Evolutionary conservation across 2,329 filamentous ascomycete genomes (phyloP).

Genomic region (Lithohypha guttulata): DNA sequence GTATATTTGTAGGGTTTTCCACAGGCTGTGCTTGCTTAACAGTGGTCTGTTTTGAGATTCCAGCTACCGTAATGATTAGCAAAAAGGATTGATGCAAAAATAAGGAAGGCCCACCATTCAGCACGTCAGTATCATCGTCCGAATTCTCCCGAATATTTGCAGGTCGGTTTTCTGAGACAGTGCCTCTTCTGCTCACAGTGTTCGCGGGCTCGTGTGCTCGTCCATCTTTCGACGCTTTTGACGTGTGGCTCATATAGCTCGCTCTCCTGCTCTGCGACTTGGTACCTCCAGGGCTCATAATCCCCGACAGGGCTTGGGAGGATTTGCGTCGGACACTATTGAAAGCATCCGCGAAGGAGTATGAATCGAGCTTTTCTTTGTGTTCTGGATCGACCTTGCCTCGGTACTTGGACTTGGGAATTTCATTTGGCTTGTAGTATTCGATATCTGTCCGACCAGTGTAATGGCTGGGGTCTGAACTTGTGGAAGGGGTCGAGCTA

Average conservation of each 20-base stretch:
- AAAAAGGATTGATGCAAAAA: not conserved
- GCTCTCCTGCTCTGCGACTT: constrained; percentile 21
- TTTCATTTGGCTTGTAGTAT: constrained; percentile 38
- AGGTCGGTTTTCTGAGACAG: not conserved
- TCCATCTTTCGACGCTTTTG: not conserved
- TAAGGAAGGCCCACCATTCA: constrained; percentile 15
- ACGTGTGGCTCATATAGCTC: constrained; percentile 18
- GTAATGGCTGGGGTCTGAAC: constrained; percentile 15
- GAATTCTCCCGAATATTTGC: constrained; percentile 10
- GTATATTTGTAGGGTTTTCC: not conserved
- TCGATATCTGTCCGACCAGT: constrained; percentile 31
- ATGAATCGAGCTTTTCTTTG: constrained; percentile 33
- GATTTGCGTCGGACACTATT: constrained; percentile 11
- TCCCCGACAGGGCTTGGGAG: constrained; percentile 18
- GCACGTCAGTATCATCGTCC: constrained; percentile 18
- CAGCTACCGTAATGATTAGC: constrained; percentile 13
- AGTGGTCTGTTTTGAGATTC: constrained; percentile 18
- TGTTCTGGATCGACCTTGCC: constrained; percentile 39
- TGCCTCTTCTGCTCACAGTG: constrained; percentile 13
- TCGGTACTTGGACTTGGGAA: constrained; percentile 39
- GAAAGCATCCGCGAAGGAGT: constrained; percentile 31
- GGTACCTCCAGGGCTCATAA: constrained; percentile 21
- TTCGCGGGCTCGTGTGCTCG: not conserved
- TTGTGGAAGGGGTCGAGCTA: constrained; percentile 1
- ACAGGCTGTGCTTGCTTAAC: constrained; percentile 9